Conservation (phyloP, 1,284 basidiomycete species). For the Sutorius eximius region DNA sequence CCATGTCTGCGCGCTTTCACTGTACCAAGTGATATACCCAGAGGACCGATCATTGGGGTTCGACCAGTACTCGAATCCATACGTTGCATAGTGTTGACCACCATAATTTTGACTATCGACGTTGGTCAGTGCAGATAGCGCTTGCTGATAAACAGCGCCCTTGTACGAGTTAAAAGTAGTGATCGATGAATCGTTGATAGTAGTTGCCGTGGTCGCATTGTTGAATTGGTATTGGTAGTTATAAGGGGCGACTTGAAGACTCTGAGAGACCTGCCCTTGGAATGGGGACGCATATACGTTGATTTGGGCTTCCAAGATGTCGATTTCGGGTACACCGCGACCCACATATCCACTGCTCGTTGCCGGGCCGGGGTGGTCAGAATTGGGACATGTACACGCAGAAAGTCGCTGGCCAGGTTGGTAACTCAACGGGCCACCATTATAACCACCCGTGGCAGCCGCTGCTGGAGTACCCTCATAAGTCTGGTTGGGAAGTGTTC, state of each 20-base stretch:
- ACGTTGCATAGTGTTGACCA: slow-evolving; percentile 52
- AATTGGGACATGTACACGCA: slow-evolving; percentile 80
- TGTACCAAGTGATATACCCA: slow-evolving; percentile 76
- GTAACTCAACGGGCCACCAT: slow-evolving; percentile 54
- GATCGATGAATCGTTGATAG: slow-evolving; percentile 50
- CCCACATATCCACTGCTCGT: slow-evolving; percentile 57
- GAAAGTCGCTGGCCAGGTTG: slow-evolving; percentile 80
- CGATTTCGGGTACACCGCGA: slow-evolving; percentile 85
- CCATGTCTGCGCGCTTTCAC: slow-evolving; percentile 63
- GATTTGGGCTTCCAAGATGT: slow-evolving; percentile 74
- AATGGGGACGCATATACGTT: slow-evolving; percentile 42
- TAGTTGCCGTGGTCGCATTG: slow-evolving; percentile 52
- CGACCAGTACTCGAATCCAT: slow-evolving; percentile 76
- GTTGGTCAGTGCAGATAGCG: slow-evolving; percentile 64
- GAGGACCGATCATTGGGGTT: slow-evolving; percentile 58
- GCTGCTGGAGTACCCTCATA: slow-evolving; percentile 51
- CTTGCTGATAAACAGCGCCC: slow-evolving; percentile 80
- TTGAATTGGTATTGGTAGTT: slow-evolving; percentile 66
- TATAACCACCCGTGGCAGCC: slow-evolving; percentile 50
- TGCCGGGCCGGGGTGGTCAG: slow-evolving; percentile 79
- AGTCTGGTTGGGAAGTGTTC: slow-evolving; percentile 83
- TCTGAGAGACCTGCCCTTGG: slow-evolving; percentile 73
- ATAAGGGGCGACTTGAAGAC: slow-evolving; percentile 79
- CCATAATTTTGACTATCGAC: slow-evolving; percentile 57
- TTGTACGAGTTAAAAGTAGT: slow-evolving; percentile 71